A percentile compares a stretch with the other conserved stretches of the same genome.
phyloP scores from a whole-genome alignment of 2,329 filamentous ascomycete species.

The Fusarium subtropicale region DNA sequence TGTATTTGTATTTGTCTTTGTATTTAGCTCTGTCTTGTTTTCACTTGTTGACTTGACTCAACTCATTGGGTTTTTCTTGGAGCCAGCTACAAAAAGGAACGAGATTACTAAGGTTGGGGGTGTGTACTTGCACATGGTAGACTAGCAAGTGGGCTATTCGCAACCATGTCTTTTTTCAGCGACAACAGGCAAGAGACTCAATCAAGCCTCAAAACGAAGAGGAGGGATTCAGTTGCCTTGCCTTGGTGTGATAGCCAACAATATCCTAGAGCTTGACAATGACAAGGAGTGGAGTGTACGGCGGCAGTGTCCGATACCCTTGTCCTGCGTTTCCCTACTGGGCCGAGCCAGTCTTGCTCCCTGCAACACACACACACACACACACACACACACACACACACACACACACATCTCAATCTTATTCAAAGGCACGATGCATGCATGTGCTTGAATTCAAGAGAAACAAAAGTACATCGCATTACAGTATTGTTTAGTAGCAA shows the following conservation, averaged over 20 bases:
- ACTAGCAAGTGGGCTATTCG: neutral
- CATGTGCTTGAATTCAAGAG: neutral
- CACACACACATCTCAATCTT: neutral
- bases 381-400: neutral
- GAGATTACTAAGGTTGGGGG: neutral
- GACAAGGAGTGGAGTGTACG: neutral
- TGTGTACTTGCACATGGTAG: neutral
- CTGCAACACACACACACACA: neutral
- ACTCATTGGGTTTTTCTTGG: neutral
- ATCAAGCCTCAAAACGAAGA: neutral
- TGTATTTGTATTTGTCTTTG: neutral
- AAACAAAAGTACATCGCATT: conserved; percentile 1
- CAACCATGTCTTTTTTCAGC: conserved; percentile 24
- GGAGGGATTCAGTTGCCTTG: neutral
- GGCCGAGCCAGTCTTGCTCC: neutral
- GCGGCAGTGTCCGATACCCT: neutral
- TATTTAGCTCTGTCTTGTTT: neutral
- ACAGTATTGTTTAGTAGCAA: neutral
- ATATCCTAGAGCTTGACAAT: neutral
- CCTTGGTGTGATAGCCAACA: neutral
- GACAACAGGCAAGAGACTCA: neutral
- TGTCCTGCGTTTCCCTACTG: neutral
- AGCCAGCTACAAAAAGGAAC: neutral
- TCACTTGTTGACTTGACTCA: neutral
- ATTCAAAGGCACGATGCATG: neutral